phyloP scores from a whole-genome alignment of 257 asterid species.

The Nicotiana knightiana region DNA sequence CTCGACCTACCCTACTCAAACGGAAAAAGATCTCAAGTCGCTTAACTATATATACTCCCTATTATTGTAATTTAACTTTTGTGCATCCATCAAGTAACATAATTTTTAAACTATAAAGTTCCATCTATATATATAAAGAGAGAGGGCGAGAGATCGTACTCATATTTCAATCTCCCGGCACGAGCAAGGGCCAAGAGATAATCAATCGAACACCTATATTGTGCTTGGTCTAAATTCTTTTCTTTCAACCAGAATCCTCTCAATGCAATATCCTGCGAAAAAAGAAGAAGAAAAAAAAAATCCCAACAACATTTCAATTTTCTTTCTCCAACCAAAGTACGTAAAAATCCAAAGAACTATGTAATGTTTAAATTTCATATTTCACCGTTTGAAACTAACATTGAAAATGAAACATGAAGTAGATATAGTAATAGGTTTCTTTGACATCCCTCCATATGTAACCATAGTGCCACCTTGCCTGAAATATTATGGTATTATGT shows the following conservation, averaged over 20 bases:
- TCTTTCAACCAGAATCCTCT: slow-evolving; percentile 84
- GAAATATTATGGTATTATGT: slow-evolving; percentile 9
- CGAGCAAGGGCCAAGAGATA: slow-evolving; percentile 59
- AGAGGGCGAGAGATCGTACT: slow-evolving; percentile 37
- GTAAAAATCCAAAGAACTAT: not conserved
- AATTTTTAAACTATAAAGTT: too few species aligned
- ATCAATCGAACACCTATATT: slow-evolving; percentile 62
- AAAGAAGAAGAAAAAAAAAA: not conserved
- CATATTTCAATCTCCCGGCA: slow-evolving; percentile 60
- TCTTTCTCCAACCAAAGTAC: not conserved
- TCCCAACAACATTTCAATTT: not conserved
- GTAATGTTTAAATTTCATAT: not conserved
- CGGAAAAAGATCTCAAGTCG: too few species aligned
- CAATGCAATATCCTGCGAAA: slow-evolving; percentile 56
- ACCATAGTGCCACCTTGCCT: slow-evolving; percentile 92
- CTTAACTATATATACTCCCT: too few species aligned
- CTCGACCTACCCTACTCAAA: too few species aligned
- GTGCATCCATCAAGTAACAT: too few species aligned
- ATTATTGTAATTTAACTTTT: too few species aligned
- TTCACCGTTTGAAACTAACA: slow-evolving; percentile 27
- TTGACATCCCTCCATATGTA: slow-evolving; percentile 95
- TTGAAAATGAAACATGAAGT: slow-evolving; percentile 79
- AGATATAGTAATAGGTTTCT: slow-evolving; percentile 70
- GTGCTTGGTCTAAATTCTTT: slow-evolving; percentile 42
- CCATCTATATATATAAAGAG: too few species aligned